Base-by-base conservation (phyloP, 192 early-diverging fungal species). In the Gonapodya prolifera region DNA sequence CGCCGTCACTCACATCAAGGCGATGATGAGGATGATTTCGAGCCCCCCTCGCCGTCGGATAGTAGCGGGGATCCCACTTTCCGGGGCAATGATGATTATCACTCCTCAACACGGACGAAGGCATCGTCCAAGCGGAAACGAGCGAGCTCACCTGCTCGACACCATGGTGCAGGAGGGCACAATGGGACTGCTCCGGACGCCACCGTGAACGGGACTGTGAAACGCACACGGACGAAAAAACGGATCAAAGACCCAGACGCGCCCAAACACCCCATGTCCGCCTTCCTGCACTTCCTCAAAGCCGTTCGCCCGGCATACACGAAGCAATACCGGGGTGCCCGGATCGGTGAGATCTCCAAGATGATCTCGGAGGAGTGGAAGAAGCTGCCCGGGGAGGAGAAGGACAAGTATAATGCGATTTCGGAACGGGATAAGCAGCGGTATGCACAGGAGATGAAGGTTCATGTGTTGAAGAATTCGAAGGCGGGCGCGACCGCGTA, bases 251-350 rank as follows among this genome's bases (percentile, higher is more conserved):
- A 92, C 75, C 92, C 92, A 0, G 84, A 85, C 80, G 91, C 89
- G 0, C 94, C 94, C 69, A 93, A 93, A 77, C 94, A 95, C 79
- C 93, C 94, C 61, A 93, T 94, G 86, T 93, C 93, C 1, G 92
- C 91, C 17, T 95, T 94, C 81, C 80, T 95, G 45, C 94, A 89
- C 79, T 95, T 91, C 78, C 81, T 92, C 70, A 87, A 86, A 1
- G 85, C 88, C 0, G 90, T 91, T 75, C 84, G 93, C 31, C 89
- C 90, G 2, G 74, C 87, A 1, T 86, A 91, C 45, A 85, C 90
- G 13, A 82, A 84, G 61, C 83, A 90, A 76, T 83, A 91, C 75
- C 88, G 92, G 28, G 89, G 90, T 30, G 87, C 84, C 75, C 89
- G 88, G 32, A 87, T 92, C 76, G 92, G 92, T 17, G 88, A 89